Percentiles rank a stretch among this genome's conserved stretches.
Conservation (phyloP, 148 eudicot genomes). For the Cornus florida region DNA sequence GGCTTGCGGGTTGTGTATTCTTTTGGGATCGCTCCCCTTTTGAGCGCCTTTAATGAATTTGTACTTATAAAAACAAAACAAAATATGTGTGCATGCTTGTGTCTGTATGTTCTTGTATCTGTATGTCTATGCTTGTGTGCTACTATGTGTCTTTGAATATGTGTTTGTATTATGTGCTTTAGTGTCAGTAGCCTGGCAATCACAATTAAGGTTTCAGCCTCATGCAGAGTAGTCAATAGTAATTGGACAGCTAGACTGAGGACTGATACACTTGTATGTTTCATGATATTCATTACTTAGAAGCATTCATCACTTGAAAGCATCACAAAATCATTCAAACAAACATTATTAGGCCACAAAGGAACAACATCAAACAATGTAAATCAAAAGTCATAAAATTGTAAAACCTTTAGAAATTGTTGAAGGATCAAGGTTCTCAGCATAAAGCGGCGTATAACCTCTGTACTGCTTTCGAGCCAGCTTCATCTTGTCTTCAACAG, state of each 20-base stretch:
- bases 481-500: slow-evolving; percentile 66
- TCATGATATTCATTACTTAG: not conserved
- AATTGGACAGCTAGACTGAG: not conserved
- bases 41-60: too few relatives aligned
- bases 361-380: too few relatives aligned
- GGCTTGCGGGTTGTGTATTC: too few relatives aligned
- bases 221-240: not conserved
- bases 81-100: too few relatives aligned
- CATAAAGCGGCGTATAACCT: slow-evolving; percentile 69
- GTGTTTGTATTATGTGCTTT: too few relatives aligned
- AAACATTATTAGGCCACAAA: not conserved
- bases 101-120: too few relatives aligned
- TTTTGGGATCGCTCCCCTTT: too few relatives aligned
- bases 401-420: slow-evolving; percentile 42
- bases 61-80: too few relatives aligned
- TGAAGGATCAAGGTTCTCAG: slow-evolving; percentile 63
- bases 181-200: not conserved
- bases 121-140: too few relatives aligned
- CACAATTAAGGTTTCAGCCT: too few relatives aligned
- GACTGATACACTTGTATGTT: not conserved
- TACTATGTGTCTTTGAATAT: too few relatives aligned
- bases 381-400: not conserved
- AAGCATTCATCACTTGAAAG: not conserved
- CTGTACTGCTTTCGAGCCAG: slow-evolving; percentile 45
- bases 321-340: not conserved